phyloP scores from a whole-genome alignment of 352 stramenopile species.

The Phytophthora pluvialis region DNA sequence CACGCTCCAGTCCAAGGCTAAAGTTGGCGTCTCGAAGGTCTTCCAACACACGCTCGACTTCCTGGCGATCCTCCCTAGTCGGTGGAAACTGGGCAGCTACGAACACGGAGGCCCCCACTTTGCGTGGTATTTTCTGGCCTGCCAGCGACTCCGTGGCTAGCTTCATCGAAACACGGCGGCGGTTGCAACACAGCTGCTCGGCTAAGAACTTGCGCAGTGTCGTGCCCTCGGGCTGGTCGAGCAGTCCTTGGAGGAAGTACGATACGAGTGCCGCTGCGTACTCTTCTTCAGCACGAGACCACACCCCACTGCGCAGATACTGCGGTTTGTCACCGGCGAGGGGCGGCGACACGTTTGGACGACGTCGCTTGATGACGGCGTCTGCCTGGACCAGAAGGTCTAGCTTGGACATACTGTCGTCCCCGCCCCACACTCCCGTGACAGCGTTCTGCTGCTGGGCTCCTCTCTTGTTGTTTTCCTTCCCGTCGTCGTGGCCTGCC shows the following conservation, averaged over 20 bases:
- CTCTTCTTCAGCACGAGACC: conserved; percentile 69
- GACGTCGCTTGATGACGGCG: conserved; percentile 53
- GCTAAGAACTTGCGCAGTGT: conserved; percentile 77
- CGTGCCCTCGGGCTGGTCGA: conserved; percentile 60
- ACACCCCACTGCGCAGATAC: conserved; percentile 66
- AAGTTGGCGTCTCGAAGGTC: conserved; percentile 52
- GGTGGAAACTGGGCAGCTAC: conserved; percentile 46
- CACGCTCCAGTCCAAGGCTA: conserved; percentile 12
- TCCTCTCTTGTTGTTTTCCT: no score
- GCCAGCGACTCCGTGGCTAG: conserved; percentile 68
- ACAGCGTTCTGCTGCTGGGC: no score
- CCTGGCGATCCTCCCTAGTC: conserved; percentile 33
- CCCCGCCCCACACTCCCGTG: not conserved
- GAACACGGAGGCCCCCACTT: conserved; percentile 70
- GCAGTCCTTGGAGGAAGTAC: conserved; percentile 63
- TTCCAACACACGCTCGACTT: conserved; percentile 44
- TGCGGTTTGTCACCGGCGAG: conserved; percentile 16
- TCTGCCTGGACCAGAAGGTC: conserved; percentile 72
- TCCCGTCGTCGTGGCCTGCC: not conserved
- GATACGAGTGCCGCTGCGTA: conserved; percentile 69
- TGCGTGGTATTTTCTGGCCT: conserved; percentile 63
- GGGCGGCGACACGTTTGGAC: conserved; percentile 18
- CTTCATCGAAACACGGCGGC: conserved; percentile 74
- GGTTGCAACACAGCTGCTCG: conserved; percentile 69
- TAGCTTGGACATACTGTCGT: conserved; percentile 49